A percentile compares a stretch with the other conserved stretches of the same genome.
These are phyloP conservation scores for Alternaria dauci DNA, from an alignment of 2,329 filamentous ascomycete genomes.

Conservation along the genomic window DNA sequence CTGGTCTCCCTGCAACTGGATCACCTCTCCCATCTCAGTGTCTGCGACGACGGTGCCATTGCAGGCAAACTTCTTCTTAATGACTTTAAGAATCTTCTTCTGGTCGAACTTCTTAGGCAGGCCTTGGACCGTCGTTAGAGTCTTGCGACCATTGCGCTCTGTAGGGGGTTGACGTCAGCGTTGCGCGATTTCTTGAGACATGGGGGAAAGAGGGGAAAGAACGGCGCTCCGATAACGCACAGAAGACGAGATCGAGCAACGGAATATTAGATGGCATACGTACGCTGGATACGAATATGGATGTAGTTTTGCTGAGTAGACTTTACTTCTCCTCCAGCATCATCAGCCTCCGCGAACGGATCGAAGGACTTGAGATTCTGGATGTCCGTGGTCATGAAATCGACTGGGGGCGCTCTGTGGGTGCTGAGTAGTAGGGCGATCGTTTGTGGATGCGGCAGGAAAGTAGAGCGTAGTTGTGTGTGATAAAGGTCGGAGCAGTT, in stretches of 20 bases:
- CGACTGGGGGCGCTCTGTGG: conserved; percentile 43
- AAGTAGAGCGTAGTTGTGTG: conserved; percentile 13
- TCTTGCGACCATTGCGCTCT: conserved; percentile 99
- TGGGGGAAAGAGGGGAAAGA: neutral
- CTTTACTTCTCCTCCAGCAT: conserved; percentile 95
- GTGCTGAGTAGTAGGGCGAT: conserved; percentile 15
- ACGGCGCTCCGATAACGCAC: neutral
- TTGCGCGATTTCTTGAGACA: conserved; percentile 19
- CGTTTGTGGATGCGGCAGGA: conserved; percentile 9
- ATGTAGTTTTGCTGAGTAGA: conserved; percentile 93
- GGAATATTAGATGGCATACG: conserved; percentile 53
- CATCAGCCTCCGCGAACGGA: conserved; percentile 99
- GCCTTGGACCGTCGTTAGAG: conserved; percentile 98
- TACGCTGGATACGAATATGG: conserved; percentile 99
- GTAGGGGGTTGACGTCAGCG: conserved; percentile 55
- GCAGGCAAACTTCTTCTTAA: conserved; percentile 99
- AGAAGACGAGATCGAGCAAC: neutral
- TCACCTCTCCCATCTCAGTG: conserved; percentile 97
- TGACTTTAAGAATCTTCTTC: conserved; percentile 99
- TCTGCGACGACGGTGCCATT: conserved; percentile 99
- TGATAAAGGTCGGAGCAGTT: conserved; percentile 3
- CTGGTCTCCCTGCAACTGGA: conserved; percentile 98
- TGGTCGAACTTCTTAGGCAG: conserved; percentile 98
- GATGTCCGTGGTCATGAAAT: conserved; percentile 50
- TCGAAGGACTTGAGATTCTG: conserved; percentile 65